Conservation (phyloP, 495 filamentous ascomycete species). For the Chaetomidium leptoderma region DNA sequence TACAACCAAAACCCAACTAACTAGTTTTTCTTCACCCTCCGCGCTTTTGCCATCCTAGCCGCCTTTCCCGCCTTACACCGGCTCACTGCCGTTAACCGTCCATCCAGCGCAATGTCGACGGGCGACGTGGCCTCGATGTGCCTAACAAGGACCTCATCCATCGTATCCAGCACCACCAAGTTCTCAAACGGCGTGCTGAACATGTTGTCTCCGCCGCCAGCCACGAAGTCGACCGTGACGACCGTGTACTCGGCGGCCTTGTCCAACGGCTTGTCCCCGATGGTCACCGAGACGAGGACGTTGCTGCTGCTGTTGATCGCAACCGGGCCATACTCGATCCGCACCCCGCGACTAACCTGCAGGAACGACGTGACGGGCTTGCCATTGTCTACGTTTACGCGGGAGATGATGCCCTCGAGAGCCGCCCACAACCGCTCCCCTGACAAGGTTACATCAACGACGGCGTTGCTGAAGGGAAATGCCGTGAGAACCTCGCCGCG, state of each 20-base stretch:
- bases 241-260: constrained; percentile 41
- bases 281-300: constrained; percentile 39
- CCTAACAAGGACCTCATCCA: constrained; percentile 48
- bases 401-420: constrained; percentile 47
- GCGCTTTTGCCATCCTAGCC: neutral
- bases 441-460: constrained; percentile 44
- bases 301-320: constrained; percentile 29
- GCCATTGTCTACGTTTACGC: constrained; percentile 45
- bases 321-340: constrained; percentile 44
- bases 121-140: constrained; percentile 46
- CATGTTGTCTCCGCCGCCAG: constrained; percentile 54
- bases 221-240: constrained; percentile 53
- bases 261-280: constrained; percentile 40
- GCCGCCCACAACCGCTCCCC: constrained; percentile 48
- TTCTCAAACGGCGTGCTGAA: constrained; percentile 33
- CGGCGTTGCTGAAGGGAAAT: constrained; percentile 56
- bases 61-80: constrained; percentile 7
- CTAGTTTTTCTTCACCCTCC: neutral
- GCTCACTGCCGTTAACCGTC: constrained; percentile 37
- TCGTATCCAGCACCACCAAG: constrained; percentile 43
- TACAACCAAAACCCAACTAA: neutral
- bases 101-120: constrained; percentile 46
- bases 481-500: constrained; percentile 52
- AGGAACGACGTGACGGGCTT: constrained; percentile 47
- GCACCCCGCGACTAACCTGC: constrained; percentile 48